Conservation (phyloP, 495 filamentous ascomycete genomes). For the Aspergillus taichungensis region DNA sequence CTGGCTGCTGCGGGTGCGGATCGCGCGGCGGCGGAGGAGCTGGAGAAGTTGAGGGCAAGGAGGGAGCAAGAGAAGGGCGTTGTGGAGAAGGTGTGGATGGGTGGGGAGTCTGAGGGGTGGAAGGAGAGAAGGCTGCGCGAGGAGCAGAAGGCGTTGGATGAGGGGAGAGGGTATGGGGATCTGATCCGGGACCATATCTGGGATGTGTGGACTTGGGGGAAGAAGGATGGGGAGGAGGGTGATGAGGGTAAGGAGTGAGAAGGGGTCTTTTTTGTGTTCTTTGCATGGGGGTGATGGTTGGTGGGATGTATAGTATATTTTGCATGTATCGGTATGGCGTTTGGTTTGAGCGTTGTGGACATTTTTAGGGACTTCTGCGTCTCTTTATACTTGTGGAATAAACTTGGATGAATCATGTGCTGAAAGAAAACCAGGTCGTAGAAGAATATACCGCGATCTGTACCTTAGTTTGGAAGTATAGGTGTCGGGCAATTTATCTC, state of each 20-base stretch:
- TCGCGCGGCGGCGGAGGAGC: constrained; percentile 16
- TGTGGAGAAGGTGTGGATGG: constrained; percentile 55
- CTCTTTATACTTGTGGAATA: no score
- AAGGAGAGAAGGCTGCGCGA: constrained; percentile 59
- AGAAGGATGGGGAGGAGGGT: constrained; percentile 19
- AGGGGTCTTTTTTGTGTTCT: not conserved
- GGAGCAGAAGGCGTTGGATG: constrained; percentile 63
- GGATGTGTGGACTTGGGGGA: constrained; percentile 66
- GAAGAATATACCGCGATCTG: no score
- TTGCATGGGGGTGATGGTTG: no score
- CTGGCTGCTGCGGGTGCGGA: no score
- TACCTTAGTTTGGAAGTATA: no score
- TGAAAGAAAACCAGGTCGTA: no score
- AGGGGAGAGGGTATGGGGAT: constrained; percentile 71
- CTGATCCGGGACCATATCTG: constrained; percentile 78
- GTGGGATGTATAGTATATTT: no score
- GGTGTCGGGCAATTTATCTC: no score
- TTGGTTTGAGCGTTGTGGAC: no score
- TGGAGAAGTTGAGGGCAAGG: constrained; percentile 34
- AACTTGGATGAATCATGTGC: no score
- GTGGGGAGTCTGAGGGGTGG: constrained; percentile 57
- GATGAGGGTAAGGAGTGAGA: constrained; percentile 14
- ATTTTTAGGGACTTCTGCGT: no score
- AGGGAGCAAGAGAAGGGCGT: constrained; percentile 31
- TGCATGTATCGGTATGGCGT: no score